Base-by-base conservation (phyloP, 2,329 filamentous ascomycete genomes). In the Alternaria ethzedia region DNA sequence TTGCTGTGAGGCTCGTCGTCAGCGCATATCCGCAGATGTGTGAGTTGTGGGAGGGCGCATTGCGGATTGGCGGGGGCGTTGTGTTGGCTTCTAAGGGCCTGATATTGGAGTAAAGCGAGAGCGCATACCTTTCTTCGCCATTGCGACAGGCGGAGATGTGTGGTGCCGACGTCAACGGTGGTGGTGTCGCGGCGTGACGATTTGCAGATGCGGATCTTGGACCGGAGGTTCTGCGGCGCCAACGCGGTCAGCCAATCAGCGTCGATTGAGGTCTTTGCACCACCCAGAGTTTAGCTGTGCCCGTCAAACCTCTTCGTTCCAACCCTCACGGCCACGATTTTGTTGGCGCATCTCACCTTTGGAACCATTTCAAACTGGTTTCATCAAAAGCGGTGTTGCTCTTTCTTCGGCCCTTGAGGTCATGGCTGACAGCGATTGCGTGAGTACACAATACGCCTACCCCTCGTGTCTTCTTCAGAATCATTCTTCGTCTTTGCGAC, bases 1-100 rank as follows among this genome's bases (percentile, higher is more conserved):
- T 98, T 65, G 86, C 93, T 96, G 80, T 56, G 17, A 30, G 10
- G 25, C n/a, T 36, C 32, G 21, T 25, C 6, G 68, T 76, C 68
- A 75, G 74, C 66, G 30, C 13, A 54, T 54, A 56, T 47, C 12
- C 23, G 20, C 23, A 21, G 54, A 20, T 13, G 8, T 52, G 46
- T 50, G 30, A 20, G 23, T 5, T 6, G 36, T 54, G 41, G 11
- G 30, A 11, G 56, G 23, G 44, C n/a, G 47, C 41, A 9, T 56
- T 60, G n/a, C 8, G 6, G 13, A 11, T 20, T 2, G 20, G 6
- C 23, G 5, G 36, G 30, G 23, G 12, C 12, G 2, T 12, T 7
- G 28, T 23, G 6, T 26, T 15, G 13, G 23, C 28, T 13, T 4
- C 7, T n/a, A 5, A 9, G 15, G 21, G 12, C 10, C 9, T 12